phyloP scores from a whole-genome alignment of 352 stramenopile genomes.

The Pythium apleroticum region DNA sequence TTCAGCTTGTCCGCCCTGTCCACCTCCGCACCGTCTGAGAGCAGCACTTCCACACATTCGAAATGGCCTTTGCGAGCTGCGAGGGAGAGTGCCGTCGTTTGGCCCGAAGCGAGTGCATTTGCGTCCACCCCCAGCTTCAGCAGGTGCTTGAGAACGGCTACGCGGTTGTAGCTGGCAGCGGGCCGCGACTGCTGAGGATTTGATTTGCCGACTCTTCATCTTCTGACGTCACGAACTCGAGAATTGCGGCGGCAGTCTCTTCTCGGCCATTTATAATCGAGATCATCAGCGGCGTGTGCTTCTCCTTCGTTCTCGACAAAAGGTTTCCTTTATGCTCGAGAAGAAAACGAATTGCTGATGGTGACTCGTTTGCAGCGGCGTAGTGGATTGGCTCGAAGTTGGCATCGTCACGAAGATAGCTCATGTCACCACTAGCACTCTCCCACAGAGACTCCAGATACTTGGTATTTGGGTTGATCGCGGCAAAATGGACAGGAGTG shows the following conservation, averaged over 20 bases:
- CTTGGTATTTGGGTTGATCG: slow-evolving; percentile 67
- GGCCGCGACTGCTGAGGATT: slow-evolving; percentile 43
- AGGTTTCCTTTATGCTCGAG: slow-evolving; percentile 46
- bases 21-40: slow-evolving; percentile 52
- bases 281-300: slow-evolving; percentile 60
- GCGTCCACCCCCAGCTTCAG: slow-evolving; percentile 45
- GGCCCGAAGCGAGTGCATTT: slow-evolving; percentile 42
- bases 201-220: slow-evolving; percentile 21
- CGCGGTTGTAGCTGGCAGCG: slow-evolving; percentile 47
- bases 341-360: slow-evolving; percentile 49
- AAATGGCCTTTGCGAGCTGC: slow-evolving; percentile 54
- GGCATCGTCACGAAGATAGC: slow-evolving; percentile 39
- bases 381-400: slow-evolving; percentile 68
- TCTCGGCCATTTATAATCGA: slow-evolving; percentile 43
- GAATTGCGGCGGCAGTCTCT: slow-evolving; percentile 50
- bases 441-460: slow-evolving; percentile 64
- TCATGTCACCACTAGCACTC: slow-evolving; percentile 38
- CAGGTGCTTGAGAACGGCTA: slow-evolving; percentile 43
- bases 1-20: slow-evolving; percentile 68
- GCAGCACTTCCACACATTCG: slow-evolving; percentile 46
- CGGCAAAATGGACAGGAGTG: slow-evolving; percentile 64
- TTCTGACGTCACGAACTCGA: slow-evolving; percentile 43
- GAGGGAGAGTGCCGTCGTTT: slow-evolving; percentile 52
- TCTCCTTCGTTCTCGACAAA: slow-evolving; percentile 48
- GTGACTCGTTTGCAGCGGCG: slow-evolving; percentile 48